Conservation (phyloP, 495 filamentous ascomycete species). For the Talaromyces wortmannii region DNA sequence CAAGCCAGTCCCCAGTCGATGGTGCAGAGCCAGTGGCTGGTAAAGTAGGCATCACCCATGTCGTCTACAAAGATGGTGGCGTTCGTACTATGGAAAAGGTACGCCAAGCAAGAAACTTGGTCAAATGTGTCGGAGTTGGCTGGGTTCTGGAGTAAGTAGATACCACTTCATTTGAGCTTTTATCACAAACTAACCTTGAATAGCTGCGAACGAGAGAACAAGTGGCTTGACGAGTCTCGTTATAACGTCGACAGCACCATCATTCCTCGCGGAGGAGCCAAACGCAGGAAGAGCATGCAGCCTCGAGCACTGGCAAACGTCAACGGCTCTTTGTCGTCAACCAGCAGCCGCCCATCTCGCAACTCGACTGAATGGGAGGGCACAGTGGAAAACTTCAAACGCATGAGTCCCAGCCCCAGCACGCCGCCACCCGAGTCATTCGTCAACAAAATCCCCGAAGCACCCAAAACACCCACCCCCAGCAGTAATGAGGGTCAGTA, state of each 20-base stretch:
- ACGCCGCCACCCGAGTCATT: neutral
- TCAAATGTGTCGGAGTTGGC: constrained; percentile 77
- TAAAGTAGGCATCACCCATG: constrained; percentile 84
- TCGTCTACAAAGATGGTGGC: constrained; percentile 91
- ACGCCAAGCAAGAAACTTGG: constrained; percentile 61
- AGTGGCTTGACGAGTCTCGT: constrained; percentile 62
- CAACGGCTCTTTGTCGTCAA: constrained; percentile 54
- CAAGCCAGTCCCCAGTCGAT: constrained; percentile 25
- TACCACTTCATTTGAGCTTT: neutral
- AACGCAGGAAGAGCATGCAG: constrained; percentile 89
- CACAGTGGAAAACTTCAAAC: constrained; percentile 21
- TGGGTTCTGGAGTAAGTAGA: constrained; percentile 75
- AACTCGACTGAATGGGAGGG: constrained; percentile 18
- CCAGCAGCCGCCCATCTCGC: constrained; percentile 21
- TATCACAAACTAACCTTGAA: constrained; percentile 16
- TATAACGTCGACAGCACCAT: constrained; percentile 67
- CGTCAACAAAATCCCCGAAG: neutral
- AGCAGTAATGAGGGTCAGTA: neutral
- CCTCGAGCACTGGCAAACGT: constrained; percentile 68
- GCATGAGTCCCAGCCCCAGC: constrained; percentile 16
- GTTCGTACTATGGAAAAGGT: constrained; percentile 85
- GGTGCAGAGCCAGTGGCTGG: constrained; percentile 23
- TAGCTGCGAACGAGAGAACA: constrained; percentile 73
- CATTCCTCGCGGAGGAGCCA: constrained; percentile 68
- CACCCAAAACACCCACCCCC: neutral